phyloP scores from a whole-genome alignment of 768 basidiomycete genomes.

The Russula abietina region DNA sequence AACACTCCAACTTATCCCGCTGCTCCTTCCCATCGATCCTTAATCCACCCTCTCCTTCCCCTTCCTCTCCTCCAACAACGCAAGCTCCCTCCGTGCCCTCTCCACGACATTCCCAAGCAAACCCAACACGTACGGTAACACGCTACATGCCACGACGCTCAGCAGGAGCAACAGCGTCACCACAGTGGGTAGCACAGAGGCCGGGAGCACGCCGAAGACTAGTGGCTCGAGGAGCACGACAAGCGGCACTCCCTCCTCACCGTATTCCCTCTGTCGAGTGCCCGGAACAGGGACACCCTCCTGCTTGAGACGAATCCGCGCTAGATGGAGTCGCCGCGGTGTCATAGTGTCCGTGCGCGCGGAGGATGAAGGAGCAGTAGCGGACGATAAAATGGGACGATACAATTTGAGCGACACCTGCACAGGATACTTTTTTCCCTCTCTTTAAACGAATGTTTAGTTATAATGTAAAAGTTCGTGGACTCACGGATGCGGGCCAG shows the following conservation, averaged over 20 bases:
- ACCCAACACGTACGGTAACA: constrained; percentile 21
- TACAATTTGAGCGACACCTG: constrained; percentile 2
- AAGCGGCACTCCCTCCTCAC: constrained; percentile 38
- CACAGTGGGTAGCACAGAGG: constrained; percentile 38
- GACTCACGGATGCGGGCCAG: constrained; percentile 34
- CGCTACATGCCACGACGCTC: constrained; percentile 13
- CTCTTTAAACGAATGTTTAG: neutral
- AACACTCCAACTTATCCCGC: neutral
- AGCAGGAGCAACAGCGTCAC: constrained; percentile 30
- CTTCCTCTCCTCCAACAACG: neutral
- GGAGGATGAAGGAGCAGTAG: neutral
- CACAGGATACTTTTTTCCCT: constrained; percentile 1
- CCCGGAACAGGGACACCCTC: constrained; percentile 46
- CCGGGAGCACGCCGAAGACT: constrained; percentile 53
- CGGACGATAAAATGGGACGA: neutral
- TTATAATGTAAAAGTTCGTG: neutral
- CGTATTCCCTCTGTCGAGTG: neutral
- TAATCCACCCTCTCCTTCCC: neutral
- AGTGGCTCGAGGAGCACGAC: constrained; percentile 53
- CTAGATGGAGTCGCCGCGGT: constrained; percentile 41
- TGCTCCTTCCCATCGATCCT: neutral
- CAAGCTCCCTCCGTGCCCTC: constrained; percentile 22
- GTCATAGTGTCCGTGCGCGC: constrained; percentile 25
- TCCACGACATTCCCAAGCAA: constrained; percentile 20
- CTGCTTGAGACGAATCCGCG: constrained; percentile 50